Evolutionary conservation across 331 rosid species (phyloP).

Genomic region (Erythrophleum ivorense): DNA sequence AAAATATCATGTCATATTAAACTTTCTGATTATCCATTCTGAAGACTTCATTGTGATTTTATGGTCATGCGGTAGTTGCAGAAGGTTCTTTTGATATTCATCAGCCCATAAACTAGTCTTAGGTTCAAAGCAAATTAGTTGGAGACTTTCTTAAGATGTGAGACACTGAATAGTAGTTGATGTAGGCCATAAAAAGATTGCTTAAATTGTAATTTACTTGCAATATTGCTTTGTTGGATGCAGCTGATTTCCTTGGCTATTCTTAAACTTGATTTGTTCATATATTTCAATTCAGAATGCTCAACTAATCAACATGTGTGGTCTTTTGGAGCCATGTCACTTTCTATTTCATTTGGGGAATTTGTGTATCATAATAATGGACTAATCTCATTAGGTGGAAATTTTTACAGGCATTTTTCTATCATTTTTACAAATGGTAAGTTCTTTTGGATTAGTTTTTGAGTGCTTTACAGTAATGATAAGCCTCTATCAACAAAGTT

Average conservation of each 20-base stretch:
- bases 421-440: background rate
- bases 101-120: conserved; percentile 22
- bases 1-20: background rate
- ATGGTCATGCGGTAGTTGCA: background rate
- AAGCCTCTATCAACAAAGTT: background rate
- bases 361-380: background rate
- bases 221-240: background rate
- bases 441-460: conserved; percentile 4
- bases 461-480: background rate
- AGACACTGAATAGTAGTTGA: background rate
- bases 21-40: background rate
- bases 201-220: background rate
- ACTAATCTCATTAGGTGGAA: background rate
- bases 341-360: conserved; percentile 10
- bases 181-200: conserved; percentile 10
- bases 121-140: background rate
- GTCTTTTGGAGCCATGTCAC: background rate
- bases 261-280: background rate
- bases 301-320: conserved; percentile 15
- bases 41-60: conserved; percentile 20
- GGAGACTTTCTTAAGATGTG: conserved; percentile 2
- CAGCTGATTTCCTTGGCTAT: background rate
- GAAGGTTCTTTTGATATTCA: conserved; percentile 17
- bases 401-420: background rate
- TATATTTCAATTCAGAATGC: background rate